Evolutionary conservation across 1,284 basidiomycete genomes (phyloP).

Genomic region (Rhizoctonia solani): DNA sequence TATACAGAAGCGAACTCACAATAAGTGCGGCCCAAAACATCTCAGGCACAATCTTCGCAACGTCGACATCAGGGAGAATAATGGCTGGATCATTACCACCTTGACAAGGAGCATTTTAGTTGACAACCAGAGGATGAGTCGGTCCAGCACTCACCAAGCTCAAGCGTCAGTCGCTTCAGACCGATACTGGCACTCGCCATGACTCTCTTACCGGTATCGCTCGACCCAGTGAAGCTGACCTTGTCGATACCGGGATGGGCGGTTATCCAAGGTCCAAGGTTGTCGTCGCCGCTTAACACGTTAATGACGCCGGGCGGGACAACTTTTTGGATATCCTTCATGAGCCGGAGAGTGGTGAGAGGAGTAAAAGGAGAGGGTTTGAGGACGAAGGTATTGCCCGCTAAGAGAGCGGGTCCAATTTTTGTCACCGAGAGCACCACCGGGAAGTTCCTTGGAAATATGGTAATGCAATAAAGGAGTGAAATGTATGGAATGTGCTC

Average conservation of each 20-base stretch:
- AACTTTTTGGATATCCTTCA: slow-evolving; percentile 50
- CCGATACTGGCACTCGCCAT: slow-evolving; percentile 54
- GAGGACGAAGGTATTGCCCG: slow-evolving; percentile 86
- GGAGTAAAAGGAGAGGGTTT: slow-evolving; percentile 92
- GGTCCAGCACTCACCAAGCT: slow-evolving; percentile 53
- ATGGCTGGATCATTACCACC: slow-evolving; percentile 56
- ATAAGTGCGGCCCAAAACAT: slow-evolving; percentile 17
- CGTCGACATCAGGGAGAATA: slow-evolving; percentile 51
- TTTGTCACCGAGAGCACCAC: slow-evolving; percentile 60
- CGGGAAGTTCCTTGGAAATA: slow-evolving; percentile 20
- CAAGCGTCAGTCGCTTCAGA: slow-evolving; percentile 74
- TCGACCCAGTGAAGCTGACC: slow-evolving; percentile 52
- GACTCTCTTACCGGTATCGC: slow-evolving; percentile 55
- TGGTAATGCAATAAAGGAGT: neutral
- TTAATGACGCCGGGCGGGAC: slow-evolving; percentile 95
- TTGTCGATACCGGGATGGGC: slow-evolving; percentile 82
- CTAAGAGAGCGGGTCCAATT: slow-evolving; percentile 84
- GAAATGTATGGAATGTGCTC: neutral
- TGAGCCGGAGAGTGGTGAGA: slow-evolving; percentile 63
- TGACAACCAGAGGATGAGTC: neutral
- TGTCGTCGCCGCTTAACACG: slow-evolving; percentile 80
- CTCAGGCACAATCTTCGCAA: slow-evolving; percentile 63
- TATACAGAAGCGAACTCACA: neutral
- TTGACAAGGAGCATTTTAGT: slow-evolving; percentile 44
- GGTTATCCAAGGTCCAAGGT: slow-evolving; percentile 84